These are phyloP conservation scores for Microcyclosporella mali DNA, from an alignment of 2,329 filamentous ascomycete genomes.

Conservation along the genomic window DNA sequence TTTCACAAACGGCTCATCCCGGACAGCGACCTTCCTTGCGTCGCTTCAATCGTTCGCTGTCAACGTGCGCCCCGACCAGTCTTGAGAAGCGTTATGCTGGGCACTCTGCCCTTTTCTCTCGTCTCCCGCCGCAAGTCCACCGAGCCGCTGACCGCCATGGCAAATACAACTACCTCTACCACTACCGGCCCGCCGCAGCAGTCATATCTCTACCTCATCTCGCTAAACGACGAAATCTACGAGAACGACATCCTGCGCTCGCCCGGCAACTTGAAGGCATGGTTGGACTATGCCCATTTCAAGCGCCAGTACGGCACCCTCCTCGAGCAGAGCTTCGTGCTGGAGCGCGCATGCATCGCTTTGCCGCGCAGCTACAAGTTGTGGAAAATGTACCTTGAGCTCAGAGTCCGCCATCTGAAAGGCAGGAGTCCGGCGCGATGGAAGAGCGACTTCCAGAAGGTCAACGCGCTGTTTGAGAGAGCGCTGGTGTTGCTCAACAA, in stretches of 20 bases:
- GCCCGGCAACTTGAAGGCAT: constrained; percentile 79
- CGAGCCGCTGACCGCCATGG: constrained; percentile 8
- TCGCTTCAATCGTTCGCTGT: neutral
- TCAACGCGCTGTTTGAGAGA: constrained; percentile 89
- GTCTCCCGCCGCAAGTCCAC: constrained; percentile 17
- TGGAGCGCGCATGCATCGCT: constrained; percentile 85
- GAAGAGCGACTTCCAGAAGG: constrained; percentile 77
- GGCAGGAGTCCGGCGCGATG: constrained; percentile 78
- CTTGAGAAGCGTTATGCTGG: neutral
- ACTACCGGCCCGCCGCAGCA: constrained; percentile 10
- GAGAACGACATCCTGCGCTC: constrained; percentile 92
- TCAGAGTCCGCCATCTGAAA: constrained; percentile 61
- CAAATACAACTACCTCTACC: constrained; percentile 8
- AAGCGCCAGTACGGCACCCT: constrained; percentile 80
- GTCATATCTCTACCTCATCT: constrained; percentile 45
- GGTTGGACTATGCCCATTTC: constrained; percentile 89
- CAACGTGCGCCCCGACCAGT: neutral
- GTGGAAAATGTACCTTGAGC: constrained; percentile 93
- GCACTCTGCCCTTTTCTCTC: constrained; percentile 8
- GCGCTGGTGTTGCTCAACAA: constrained; percentile 93
- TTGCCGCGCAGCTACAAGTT: constrained; percentile 94
- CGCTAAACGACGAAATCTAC: constrained; percentile 87
- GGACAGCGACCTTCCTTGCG: too few relatives aligned
- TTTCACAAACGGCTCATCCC: too few relatives aligned
- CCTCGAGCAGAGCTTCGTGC: constrained; percentile 77